Conservation (phyloP, 2,329 filamentous ascomycete species). For the Fusarium secorum region DNA sequence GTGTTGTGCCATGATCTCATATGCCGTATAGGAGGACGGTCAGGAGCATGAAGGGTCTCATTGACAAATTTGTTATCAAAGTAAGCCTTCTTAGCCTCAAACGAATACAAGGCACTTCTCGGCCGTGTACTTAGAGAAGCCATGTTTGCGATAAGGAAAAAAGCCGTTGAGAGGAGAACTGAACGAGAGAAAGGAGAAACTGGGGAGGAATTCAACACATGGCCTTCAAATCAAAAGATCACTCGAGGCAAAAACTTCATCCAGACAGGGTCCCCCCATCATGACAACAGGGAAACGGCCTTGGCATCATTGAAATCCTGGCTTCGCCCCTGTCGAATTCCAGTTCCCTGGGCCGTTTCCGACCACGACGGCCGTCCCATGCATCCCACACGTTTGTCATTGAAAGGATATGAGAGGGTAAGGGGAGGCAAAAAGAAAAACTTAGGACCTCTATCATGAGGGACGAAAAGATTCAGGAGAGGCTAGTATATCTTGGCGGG, state of each 20-base stretch:
- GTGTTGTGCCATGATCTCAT: not conserved
- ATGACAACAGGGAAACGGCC: not conserved
- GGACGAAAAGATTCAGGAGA: not conserved
- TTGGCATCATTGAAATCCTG: not conserved
- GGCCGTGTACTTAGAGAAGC: not conserved
- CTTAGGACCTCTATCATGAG: not conserved
- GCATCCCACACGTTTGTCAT: not conserved
- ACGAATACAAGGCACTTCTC: not conserved
- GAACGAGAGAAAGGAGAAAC: not conserved
- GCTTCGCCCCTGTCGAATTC: not conserved
- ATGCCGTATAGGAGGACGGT: not conserved
- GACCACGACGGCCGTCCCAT: not conserved
- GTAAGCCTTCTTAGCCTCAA: not conserved
- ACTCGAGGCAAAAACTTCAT: not conserved
- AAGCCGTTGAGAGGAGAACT: not conserved
- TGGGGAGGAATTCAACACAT: not conserved
- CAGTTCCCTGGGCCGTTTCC: not conserved
- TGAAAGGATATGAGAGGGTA: fast-evolving
- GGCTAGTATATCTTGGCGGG: not conserved
- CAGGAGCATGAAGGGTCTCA: not conserved
- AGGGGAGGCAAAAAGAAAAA: not conserved
- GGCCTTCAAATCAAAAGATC: not conserved
- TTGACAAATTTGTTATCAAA: not conserved
- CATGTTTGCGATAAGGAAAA: not conserved
- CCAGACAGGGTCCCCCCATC: not conserved